Conservation (phyloP, 2,329 filamentous ascomycete species). For the Pseudonectria buxi region DNA sequence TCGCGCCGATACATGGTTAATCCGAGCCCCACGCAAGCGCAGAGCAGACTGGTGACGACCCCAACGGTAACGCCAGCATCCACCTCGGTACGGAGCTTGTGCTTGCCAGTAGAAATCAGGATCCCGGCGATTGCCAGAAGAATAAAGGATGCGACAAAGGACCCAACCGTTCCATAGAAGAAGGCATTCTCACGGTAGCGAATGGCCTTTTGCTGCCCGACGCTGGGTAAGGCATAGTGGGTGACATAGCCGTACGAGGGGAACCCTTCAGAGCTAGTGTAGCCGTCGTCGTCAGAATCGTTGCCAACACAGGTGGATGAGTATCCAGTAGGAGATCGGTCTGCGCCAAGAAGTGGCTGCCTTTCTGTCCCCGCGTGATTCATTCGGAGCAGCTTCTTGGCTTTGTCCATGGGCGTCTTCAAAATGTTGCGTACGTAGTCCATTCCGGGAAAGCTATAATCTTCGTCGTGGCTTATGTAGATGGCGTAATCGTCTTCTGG, state of each 20-base stretch:
- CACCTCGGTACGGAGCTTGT: slow-evolving; percentile 62
- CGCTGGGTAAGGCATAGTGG: slow-evolving; percentile 47
- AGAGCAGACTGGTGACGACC: slow-evolving; percentile 58
- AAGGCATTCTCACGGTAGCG: slow-evolving; percentile 50
- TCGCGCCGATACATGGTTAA: slow-evolving; percentile 49
- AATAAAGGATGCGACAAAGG: slow-evolving; percentile 53
- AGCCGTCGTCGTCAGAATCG: slow-evolving; percentile 42
- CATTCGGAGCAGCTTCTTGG: slow-evolving; percentile 43
- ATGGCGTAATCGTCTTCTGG: slow-evolving; percentile 58
- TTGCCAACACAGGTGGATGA: slow-evolving; percentile 23
- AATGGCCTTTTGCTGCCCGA: slow-evolving; percentile 43
- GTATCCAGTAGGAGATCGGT: slow-evolving; percentile 21
- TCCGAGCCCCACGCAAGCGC: slow-evolving; percentile 54
- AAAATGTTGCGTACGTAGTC: slow-evolving; percentile 50
- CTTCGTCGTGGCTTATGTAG: slow-evolving; percentile 64
- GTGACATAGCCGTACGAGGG: slow-evolving; percentile 44
- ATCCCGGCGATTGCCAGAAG: slow-evolving; percentile 59
- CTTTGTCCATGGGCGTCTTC: slow-evolving; percentile 42
- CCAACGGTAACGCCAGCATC: slow-evolving; percentile 67
- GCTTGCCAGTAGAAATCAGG: slow-evolving; percentile 61
- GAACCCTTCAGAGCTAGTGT: slow-evolving; percentile 47
- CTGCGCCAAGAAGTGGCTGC: slow-evolving; percentile 24
- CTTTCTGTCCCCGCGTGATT: slow-evolving; percentile 22
- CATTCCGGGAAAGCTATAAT: slow-evolving; percentile 55
- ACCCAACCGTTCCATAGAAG: slow-evolving; percentile 44